Base-by-base conservation (phyloP, 768 basidiomycete genomes). In the Mycena galopus region DNA sequence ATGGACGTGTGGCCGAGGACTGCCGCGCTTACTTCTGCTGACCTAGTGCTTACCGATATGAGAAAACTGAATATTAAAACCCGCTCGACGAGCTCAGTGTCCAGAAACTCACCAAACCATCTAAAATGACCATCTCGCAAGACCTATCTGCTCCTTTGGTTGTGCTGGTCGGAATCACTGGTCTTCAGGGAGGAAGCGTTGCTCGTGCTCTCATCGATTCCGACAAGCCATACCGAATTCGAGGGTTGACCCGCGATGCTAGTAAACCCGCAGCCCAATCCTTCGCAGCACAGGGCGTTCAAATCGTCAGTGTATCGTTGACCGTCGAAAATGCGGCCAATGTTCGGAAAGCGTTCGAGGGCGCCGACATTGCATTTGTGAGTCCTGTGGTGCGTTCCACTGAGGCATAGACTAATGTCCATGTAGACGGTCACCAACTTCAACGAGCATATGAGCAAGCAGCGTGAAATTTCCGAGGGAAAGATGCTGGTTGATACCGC, bases 81-180 rank as follows among this genome's bases (percentile, higher is more conserved):
- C 57, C 35, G 4, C 9, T 23, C n/a, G 17, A 30, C 57, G 23
- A 33, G 57, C 16, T 37, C 53, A 35, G 12, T n/a, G 21, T 59
- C 37, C 57, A 59, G 11, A 35, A 59, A 35, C 19, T 32, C n/a
- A 59, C 35, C 25, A 16, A 16, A 25, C 23, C 14, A 33, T n/a
- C 17, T n/a, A n/a, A n/a, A n/a, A 73, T 69, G 72, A 73, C 72
- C 57, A 61, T 73, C 67, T 73, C 67, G 23, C 53, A 68, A 35
- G 63, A 68, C 59, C 57, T 57, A 12, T 29, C 72, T 51, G 62
- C 67, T 23, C 72, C 72, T 8, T 29, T 73, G 37, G 67, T 61
- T 27, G 72, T 69, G n/a, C 25, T 73, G 2, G 63, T 65, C 21
- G 68, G 73, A 25, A 70, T 70, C 16, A 73, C 73, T 27, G 73